phyloP scores from a whole-genome alignment of 495 filamentous ascomycete species.

The Aspergillus carlsbadensis region DNA sequence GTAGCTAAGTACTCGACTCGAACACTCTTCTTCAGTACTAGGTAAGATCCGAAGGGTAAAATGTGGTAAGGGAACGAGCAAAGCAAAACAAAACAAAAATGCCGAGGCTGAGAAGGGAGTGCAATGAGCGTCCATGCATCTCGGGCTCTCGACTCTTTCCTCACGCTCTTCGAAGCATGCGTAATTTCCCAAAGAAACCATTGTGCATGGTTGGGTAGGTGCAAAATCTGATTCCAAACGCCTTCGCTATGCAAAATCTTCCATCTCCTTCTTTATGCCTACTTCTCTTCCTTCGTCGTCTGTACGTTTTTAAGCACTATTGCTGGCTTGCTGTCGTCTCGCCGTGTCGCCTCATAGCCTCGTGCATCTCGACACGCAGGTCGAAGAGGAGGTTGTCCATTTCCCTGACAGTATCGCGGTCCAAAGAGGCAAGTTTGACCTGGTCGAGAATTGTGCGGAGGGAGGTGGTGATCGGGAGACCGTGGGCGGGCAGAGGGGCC shows the following conservation, averaged over 20 bases:
- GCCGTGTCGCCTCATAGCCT: constrained; percentile 52
- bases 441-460: constrained; percentile 51
- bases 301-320: neutral
- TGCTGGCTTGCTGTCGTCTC: neutral
- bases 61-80: neutral
- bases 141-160: no score
- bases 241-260: constrained; percentile 46
- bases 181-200: constrained; percentile 7
- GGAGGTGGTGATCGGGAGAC: constrained; percentile 41
- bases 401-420: constrained; percentile 51
- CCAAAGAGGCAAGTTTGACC: constrained; percentile 50
- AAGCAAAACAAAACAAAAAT: neutral
- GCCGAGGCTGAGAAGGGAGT: neutral
- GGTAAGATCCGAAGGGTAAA: neutral
- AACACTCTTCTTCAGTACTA: neutral
- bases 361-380: constrained; percentile 61
- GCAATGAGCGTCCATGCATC: no score
- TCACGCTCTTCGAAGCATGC: no score
- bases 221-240: constrained; percentile 28
- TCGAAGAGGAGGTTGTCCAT: constrained; percentile 70
- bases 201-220: no score
- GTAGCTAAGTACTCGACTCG: no score
- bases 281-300: neutral
- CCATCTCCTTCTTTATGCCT: neutral
- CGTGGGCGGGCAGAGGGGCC: neutral